Conservation (phyloP, 208 protist genomes). For the Crithidia fasciculata region DNA sequence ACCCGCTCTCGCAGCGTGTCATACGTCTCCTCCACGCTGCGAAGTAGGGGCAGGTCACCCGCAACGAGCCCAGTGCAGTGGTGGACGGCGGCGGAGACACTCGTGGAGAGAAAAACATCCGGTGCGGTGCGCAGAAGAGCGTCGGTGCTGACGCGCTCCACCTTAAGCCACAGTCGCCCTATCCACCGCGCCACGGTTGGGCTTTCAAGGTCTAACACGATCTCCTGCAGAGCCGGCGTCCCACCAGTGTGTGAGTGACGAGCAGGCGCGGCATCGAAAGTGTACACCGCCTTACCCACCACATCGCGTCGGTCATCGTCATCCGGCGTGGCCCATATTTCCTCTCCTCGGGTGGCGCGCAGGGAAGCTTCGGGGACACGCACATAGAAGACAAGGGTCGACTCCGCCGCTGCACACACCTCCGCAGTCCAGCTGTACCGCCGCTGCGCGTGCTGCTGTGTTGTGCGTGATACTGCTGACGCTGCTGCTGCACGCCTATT, state of each 20-base stretch:
- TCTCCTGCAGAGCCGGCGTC: conserved; percentile 3
- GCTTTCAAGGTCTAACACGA: conserved; percentile 30
- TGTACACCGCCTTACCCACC: conserved; percentile 13
- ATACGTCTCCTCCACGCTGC: conserved; percentile 24
- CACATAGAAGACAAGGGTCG: conserved; percentile 21
- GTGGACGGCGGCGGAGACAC: conserved; percentile 3
- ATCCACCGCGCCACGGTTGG: conserved; percentile 17
- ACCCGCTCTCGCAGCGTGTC: conserved; percentile 17
- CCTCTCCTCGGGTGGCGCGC: conserved; percentile 7
- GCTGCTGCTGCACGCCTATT: not conserved
- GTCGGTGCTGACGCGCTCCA: not conserved
- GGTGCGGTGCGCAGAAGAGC: conserved; percentile 4
- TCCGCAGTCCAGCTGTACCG: conserved; percentile 30
- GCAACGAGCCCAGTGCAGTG: conserved; percentile 23
- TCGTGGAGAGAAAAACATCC: conserved; percentile 10
- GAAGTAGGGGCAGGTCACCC: conserved; percentile 14
- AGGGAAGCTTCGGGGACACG: conserved; percentile 3
- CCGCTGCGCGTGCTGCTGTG: not conserved
- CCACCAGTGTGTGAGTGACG: too few relatives aligned
- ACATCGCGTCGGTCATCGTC: not conserved
- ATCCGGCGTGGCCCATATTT: conserved; percentile 3
- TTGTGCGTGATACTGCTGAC: conserved; percentile 9
- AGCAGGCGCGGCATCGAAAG: not conserved
- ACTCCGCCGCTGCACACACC: conserved; percentile 5
- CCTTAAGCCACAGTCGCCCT: conserved; percentile 19